Evolutionary conservation across 345 rosid genomes (phyloP), one percentile per base, ranked within the genome.

Genomic region (Cochlearia excelsa): DNA sequence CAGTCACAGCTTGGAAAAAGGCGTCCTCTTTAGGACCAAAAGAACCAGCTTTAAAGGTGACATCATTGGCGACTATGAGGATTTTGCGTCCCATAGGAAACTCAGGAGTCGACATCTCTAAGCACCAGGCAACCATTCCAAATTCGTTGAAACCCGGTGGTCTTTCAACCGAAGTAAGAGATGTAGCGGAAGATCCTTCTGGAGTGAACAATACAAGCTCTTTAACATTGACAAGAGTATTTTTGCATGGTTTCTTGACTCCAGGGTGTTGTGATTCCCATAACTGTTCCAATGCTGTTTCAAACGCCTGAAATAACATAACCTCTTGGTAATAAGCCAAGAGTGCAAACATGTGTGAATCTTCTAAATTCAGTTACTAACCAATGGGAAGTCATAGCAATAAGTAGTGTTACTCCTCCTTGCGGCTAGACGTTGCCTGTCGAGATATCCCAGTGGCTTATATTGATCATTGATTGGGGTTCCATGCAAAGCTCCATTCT

Each of bases 11-110:
- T 62, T 69, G 83, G 72, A 94, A 94, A 81, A 89, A 94, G 31
- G 99, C 97, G 47, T 94, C 99, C 78, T 94, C 99, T 75, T 76
- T 90, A 49, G 89, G 97, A 61, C 99, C 99, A 73, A 94, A 94
- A 59, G 99, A 94, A 60, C 99, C 99, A 26, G 92, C 97, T 77
- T 84, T 90, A 71, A 85, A 90, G 69, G 99, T 94, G 68, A 90
- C 96, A 69, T 94, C 99, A 76, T 94, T 94, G 30, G 93, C 75
- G 16, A 94, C 83, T 56, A 94, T 57, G 58, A 90, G 70, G 66
- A 90, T 75, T 52, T 66, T 87, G 65, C 99, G 84, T 76, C 99
- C 99, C 73, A 84, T 79, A 52, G 99, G 95, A 68, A 87, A 94
- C 78, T 94, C 99, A 1, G 97, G 96, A 58, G 95, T 90, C 46